These are phyloP conservation scores for Glycine latifolia DNA, from an alignment of 306 rosid genomes.

Conservation along the genomic window DNA sequence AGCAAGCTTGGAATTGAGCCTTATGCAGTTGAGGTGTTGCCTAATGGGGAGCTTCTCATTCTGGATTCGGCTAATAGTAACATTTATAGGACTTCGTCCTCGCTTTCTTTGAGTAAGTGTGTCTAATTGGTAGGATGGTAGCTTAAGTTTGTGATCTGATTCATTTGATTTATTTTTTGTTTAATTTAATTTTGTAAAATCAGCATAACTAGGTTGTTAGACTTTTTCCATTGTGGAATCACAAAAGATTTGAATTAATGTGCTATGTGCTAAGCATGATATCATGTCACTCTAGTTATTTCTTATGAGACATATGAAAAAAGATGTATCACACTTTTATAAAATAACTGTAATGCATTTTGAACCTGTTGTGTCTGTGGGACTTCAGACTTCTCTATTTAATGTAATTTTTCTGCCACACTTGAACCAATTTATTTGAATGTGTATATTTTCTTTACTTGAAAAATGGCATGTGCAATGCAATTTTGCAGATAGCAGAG, in stretches of 20 bases:
- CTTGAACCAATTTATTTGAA: too few species aligned
- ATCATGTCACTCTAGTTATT: conserved; percentile 20
- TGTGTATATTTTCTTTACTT: conserved; percentile 30
- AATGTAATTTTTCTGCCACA: too few species aligned
- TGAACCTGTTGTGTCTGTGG: background rate
- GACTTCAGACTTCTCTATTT: background rate
- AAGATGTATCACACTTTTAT: background rate
- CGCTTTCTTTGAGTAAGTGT: conserved; percentile 87
- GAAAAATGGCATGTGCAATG: conserved; percentile 25
- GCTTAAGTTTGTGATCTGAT: conserved; percentile 31
- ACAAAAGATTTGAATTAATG: conserved; percentile 17
- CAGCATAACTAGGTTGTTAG: conserved; percentile 1
- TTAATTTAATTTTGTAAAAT: conserved; percentile 18
- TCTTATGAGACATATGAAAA: background rate
- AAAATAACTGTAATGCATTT: conserved; percentile 11
- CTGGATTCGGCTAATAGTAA: conserved; percentile 86
- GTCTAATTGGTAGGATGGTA: background rate
- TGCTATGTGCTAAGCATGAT: conserved; percentile 15
- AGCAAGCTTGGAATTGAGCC: conserved; percentile 98
- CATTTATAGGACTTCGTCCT: conserved; percentile 79
- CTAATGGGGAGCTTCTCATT: conserved; percentile 85
- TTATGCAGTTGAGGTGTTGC: conserved; percentile 77
- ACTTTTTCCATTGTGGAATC: background rate
- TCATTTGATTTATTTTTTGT: conserved; percentile 18
- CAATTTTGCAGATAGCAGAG: conserved; percentile 79